Evolutionary conservation across 768 basidiomycete species (phyloP).

Genomic region (Mycena maculata): DNA sequence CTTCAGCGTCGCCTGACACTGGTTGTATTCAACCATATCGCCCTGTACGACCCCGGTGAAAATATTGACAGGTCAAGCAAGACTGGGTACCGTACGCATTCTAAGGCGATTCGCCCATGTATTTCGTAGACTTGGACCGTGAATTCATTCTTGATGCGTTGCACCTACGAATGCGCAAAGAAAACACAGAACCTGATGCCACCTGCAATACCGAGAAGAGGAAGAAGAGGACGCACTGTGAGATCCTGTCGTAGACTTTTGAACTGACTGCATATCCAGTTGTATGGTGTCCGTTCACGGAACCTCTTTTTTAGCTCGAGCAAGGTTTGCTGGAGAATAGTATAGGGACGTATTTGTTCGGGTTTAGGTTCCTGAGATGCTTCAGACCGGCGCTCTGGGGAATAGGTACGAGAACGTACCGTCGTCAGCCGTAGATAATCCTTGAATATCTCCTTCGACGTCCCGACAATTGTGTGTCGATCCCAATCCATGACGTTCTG

Average conservation of each 20-base stretch:
- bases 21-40: constrained; percentile 99
- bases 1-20: constrained; percentile 93
- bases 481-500: constrained; percentile 99
- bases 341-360: constrained; percentile 91
- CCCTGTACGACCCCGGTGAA: constrained; percentile 59
- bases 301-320: constrained; percentile 89
- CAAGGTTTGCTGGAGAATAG: constrained; percentile 86
- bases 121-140: constrained; percentile 98
- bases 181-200: constrained; percentile 30
- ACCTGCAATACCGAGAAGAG: constrained; percentile 38
- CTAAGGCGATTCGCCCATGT: constrained; percentile 96
- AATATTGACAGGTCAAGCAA: constrained; percentile 24
- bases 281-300: constrained; percentile 79
- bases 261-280: constrained; percentile 97
- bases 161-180: constrained; percentile 71
- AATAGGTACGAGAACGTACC: constrained; percentile 54
- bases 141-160: constrained; percentile 98
- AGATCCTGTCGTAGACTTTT: constrained; percentile 98
- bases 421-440: constrained; percentile 95
- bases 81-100: constrained; percentile 69
- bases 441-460: constrained; percentile 90
- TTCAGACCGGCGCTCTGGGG: constrained; percentile 3
- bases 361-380: constrained; percentile 89
- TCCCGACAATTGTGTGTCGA: constrained; percentile 93
- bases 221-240: constrained; percentile 73